A percentile compares a stretch with the other conserved stretches of the same genome.
These are phyloP conservation scores for Tulasnella sp. DNA, from an alignment of 768 basidiomycete genomes.

Conservation along the genomic window DNA sequence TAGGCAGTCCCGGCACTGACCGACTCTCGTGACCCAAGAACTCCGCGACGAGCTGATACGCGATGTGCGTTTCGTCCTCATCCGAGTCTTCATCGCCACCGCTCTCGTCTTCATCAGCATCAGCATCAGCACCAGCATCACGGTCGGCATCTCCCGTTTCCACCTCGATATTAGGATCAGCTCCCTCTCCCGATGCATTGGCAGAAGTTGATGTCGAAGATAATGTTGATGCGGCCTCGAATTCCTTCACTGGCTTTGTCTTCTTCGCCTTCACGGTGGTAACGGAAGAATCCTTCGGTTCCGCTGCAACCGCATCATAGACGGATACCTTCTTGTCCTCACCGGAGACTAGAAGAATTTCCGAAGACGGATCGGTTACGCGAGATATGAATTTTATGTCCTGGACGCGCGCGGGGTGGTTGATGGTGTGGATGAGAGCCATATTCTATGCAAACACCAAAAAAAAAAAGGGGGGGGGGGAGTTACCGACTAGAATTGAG, in stretches of 20 bases:
- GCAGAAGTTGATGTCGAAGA: no score
- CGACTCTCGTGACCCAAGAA: constrained; percentile 78
- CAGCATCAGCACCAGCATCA: constrained; percentile 19
- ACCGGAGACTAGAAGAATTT: constrained; percentile 70
- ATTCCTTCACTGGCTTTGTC: not conserved
- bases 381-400: constrained; percentile 65
- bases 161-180: no score
- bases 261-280: not conserved
- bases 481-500: not conserved
- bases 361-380: constrained; percentile 27
- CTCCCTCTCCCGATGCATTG: no score
- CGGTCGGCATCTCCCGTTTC: constrained; percentile 31
- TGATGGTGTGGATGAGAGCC: constrained; percentile 58
- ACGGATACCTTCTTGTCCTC: constrained; percentile 84
- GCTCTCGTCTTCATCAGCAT: constrained; percentile 19
- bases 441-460: constrained; percentile 67
- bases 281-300: not conserved
- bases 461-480: not conserved
- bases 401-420: constrained; percentile 74
- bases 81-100: constrained; percentile 19
- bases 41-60: constrained; percentile 45
- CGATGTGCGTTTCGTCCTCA: constrained; percentile 15
- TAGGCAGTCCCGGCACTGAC: constrained; percentile 33
- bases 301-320: constrained; percentile 35
- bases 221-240: no score